These are phyloP conservation scores for Phaseolus lunatus DNA, from an alignment of 306 rosid genomes.

Conservation along the genomic window DNA sequence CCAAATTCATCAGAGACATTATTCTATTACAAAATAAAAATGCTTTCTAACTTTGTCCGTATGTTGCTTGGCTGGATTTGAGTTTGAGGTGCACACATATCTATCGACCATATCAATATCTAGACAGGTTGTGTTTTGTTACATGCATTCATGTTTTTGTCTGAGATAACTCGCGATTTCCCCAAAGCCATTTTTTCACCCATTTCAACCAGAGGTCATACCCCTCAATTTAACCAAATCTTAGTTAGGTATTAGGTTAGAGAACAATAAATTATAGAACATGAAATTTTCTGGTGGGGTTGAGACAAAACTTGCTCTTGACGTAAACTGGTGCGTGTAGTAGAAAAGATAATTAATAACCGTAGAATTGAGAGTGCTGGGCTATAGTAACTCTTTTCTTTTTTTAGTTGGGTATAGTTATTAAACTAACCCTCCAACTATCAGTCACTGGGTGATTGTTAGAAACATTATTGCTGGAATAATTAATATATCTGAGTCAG, in stretches of 20 bases:
- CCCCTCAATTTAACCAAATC: neutral
- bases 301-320: slow-evolving; percentile 19
- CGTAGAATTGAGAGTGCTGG: neutral
- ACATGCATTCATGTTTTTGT: slow-evolving; percentile 1
- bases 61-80: slow-evolving; percentile 38
- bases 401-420: neutral
- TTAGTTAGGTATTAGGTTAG: neutral
- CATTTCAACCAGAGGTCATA: neutral
- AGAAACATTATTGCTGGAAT: neutral
- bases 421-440: neutral
- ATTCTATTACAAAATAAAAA: slow-evolving; percentile 16
- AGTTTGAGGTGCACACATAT: slow-evolving; percentile 34
- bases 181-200: neutral
- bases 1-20: slow-evolving; percentile 36
- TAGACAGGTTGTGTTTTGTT: slow-evolving; percentile 5
- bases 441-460: neutral
- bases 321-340: slow-evolving; percentile 11
- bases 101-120: slow-evolving; percentile 18
- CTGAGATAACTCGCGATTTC: slow-evolving; percentile 3
- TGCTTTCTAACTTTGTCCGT: slow-evolving; percentile 39
- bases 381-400: neutral
- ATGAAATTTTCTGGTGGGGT: neutral
- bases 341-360: slow-evolving; percentile 14
- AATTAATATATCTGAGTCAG: too few relatives aligned
- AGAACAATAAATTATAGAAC: slow-evolving; percentile 10